Evolutionary conservation across 495 filamentous ascomycete species (phyloP), one percentile per base, ranked within the genome.

Genomic region (Aspergillus conjunctus): DNA sequence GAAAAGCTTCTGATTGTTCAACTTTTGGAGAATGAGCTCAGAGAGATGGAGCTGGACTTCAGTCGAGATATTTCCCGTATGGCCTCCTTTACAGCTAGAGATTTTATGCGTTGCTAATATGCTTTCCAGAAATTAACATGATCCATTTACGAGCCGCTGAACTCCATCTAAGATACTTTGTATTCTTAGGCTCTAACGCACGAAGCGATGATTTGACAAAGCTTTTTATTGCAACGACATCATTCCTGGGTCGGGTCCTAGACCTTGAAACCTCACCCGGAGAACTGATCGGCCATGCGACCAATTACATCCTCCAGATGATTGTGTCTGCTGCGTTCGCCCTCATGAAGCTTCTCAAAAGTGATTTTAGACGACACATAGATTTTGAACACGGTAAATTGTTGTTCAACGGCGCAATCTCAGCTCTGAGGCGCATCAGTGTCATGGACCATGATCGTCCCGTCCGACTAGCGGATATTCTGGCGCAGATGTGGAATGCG

Each of bases 261-360:
- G 77, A 79, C 43, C 71, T 80, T 5, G 77, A 80, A 63, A 80
- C 77, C 0, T 76, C 74, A 0, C 77, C 77, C 0, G 75, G 77
- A 4, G 77, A 80, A 33, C 76, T 89, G 10, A 81, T 97, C 32
- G 79, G 80, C 18, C 91, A 89, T 71, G 84, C 87, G 20, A 91
- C 90, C 48, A 93, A 93, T 68, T 96, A 96, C 71, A 88, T 96
- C 56, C 85, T 93, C 58, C 92, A 96, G 70, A 96, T 97, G 90
- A 87, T 95, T 31, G 87, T 95, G 8, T 93, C 92, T 11, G 90
- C 88, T 0, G 91, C 90, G 4, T 95, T 95, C 64, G 87, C 91
- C 3, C 75, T 97, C 10, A 83, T 96, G 67, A 96, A 96, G 68
- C 79, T 97, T 22, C 77, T 96, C 63, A 89, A 91, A 68, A 93